phyloP scores from a whole-genome alignment of 2,329 filamentous ascomycete genomes.

The Myrmaecium sp. region DNA sequence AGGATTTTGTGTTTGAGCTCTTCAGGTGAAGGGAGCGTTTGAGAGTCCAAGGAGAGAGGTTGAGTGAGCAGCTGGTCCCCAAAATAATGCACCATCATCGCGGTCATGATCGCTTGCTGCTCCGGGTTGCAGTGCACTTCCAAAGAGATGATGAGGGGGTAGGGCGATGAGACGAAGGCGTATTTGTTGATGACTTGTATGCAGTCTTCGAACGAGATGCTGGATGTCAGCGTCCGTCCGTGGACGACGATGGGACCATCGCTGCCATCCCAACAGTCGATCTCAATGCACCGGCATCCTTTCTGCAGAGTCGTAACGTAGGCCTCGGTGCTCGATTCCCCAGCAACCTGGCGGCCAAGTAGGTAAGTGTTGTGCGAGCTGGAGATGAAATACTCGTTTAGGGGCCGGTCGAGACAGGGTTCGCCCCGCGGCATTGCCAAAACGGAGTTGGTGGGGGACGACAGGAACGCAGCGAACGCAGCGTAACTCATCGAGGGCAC shows the following conservation, averaged over 20 bases:
- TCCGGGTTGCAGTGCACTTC: slow-evolving; percentile 80
- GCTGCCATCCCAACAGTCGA: slow-evolving; percentile 93
- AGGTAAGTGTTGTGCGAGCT: slow-evolving; percentile 98
- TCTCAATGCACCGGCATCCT: slow-evolving; percentile 88
- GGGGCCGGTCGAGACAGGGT: slow-evolving; percentile 56
- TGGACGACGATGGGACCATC: slow-evolving; percentile 86
- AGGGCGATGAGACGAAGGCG: slow-evolving; percentile 73
- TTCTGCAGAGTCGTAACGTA: slow-evolving; percentile 80
- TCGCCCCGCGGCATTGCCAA: slow-evolving; percentile 43
- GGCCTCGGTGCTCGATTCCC: slow-evolving; percentile 81
- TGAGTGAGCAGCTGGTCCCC: slow-evolving; percentile 62
- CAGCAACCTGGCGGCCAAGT: slow-evolving; percentile 74
- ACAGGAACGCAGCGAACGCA: slow-evolving; percentile 47
- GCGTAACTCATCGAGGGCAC: slow-evolving; percentile 55
- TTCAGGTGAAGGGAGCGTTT: slow-evolving; percentile 66
- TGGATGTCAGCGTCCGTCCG: slow-evolving; percentile 73
- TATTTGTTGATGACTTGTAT: slow-evolving; percentile 90
- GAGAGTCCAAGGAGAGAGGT: slow-evolving; percentile 50
- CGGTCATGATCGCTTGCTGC: slow-evolving; percentile 78
- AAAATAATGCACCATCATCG: slow-evolving; percentile 74
- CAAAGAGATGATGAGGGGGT: slow-evolving; percentile 83
- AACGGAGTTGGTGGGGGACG: slow-evolving; percentile 42
- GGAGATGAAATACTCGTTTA: slow-evolving; percentile 96
- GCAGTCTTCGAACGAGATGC: slow-evolving; percentile 79
- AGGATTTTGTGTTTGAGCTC: slow-evolving; percentile 70